Evolutionary conservation across 2,329 filamentous ascomycete genomes (phyloP).

Genomic region (Pyrenochaeta sp.): DNA sequence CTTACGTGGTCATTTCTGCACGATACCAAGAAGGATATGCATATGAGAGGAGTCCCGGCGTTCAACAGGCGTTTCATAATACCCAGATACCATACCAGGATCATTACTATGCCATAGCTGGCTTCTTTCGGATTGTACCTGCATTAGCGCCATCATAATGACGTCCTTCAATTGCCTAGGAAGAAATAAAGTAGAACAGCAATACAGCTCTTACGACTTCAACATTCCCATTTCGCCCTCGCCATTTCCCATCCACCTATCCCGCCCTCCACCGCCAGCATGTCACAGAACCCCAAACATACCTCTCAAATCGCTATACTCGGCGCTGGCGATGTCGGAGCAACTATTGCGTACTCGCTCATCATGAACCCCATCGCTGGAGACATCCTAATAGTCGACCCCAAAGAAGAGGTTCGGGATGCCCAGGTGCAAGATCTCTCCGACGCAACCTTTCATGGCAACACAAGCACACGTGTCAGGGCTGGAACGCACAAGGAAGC

Average conservation of each 20-base stretch:
- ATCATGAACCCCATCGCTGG: slow-evolving; percentile 30
- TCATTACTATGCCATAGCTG: background rate
- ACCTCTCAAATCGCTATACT: slow-evolving; percentile 33
- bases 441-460: slow-evolving; percentile 28
- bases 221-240: background rate
- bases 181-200: background rate
- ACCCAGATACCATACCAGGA: background rate
- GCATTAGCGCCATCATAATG: slow-evolving; percentile 24
- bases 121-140: slow-evolving; percentile 7
- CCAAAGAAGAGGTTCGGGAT: slow-evolving; percentile 30
- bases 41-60: background rate
- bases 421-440: slow-evolving; percentile 30
- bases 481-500: slow-evolving; percentile 34
- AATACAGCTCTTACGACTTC: background rate
- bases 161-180: slow-evolving; percentile 8
- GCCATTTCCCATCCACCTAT: background rate
- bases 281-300: slow-evolving; percentile 22
- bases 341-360: slow-evolving; percentile 34
- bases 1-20: background rate
- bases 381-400: slow-evolving; percentile 30
- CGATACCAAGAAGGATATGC: background rate
- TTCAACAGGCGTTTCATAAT: background rate
- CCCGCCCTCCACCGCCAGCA: slow-evolving; percentile 2
- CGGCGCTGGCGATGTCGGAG: slow-evolving; percentile 33
- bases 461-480: slow-evolving; percentile 25